Evolutionary conservation across 164 flowering plant species (phyloP).

Genomic region (Liquidambar formosana): DNA sequence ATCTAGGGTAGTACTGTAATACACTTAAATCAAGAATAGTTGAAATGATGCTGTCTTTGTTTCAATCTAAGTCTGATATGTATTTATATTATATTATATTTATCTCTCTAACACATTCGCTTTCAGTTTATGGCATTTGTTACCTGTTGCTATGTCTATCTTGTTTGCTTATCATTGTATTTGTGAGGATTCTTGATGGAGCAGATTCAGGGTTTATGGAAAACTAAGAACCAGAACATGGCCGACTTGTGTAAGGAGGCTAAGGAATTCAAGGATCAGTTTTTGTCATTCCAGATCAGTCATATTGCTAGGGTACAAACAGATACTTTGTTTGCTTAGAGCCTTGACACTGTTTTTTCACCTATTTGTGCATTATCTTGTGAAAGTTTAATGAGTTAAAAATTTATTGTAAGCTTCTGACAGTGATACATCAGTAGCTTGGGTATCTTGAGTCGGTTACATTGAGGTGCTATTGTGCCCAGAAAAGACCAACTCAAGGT

Average conservation of each 20-base stretch:
- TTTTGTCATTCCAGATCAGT: slow-evolving; percentile 58
- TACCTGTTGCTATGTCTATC: background rate
- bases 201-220: slow-evolving; percentile 84
- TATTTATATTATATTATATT: no score
- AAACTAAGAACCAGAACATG: slow-evolving; percentile 65
- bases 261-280: slow-evolving; percentile 59
- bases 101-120: no score
- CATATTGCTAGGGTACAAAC: slow-evolving; percentile 68
- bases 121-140: background rate
- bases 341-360: background rate
- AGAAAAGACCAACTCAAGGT: no score
- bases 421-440: no score
- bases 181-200: slow-evolving; percentile 1
- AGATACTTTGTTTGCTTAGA: background rate
- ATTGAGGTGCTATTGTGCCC: no score
- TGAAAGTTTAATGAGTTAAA: no score
- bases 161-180: background rate
- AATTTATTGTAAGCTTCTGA: no score
- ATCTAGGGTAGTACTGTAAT: no score
- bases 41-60: no score
- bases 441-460: no score
- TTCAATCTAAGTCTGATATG: no score
- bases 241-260: slow-evolving; percentile 58
- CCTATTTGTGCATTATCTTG: background rate
- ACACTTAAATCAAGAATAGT: no score